Percentiles rank a stretch among this genome's conserved stretches.
phyloP scores from a whole-genome alignment of 306 rosid species.

The Gleditsia sinensis region DNA sequence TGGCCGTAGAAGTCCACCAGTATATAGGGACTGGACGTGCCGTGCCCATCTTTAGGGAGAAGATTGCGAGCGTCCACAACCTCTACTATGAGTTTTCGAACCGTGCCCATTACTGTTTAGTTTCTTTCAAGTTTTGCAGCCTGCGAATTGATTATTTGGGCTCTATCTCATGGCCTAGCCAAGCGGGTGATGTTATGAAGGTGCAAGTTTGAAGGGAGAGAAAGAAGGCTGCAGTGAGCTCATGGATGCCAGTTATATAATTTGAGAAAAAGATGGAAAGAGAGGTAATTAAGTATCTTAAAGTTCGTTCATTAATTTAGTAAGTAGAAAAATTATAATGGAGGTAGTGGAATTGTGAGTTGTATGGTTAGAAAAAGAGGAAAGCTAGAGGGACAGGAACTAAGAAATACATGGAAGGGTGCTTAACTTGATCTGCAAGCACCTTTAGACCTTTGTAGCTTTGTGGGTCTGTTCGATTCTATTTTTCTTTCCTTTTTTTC shows the following conservation, averaged over 20 bases:
- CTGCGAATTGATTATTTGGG: not conserved
- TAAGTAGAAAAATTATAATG: not conserved
- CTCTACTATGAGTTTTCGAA: slow-evolving; percentile 68
- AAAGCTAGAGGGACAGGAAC: slow-evolving; percentile 15
- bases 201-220: slow-evolving; percentile 7
- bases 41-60: slow-evolving; percentile 73
- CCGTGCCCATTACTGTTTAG: slow-evolving; percentile 34
- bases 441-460: slow-evolving; percentile 48
- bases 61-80: slow-evolving; percentile 85
- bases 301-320: not conserved
- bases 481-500: not conserved
- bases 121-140: not conserved
- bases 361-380: slow-evolving; percentile 22
- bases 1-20: slow-evolving; percentile 73
- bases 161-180: slow-evolving; percentile 4
- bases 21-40: slow-evolving; percentile 80
- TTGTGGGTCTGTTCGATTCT: slow-evolving; percentile 19
- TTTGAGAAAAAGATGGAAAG: not conserved
- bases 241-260: slow-evolving; percentile 20
- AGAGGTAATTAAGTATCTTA: not conserved
- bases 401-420: slow-evolving; percentile 31
- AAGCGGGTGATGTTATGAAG: not conserved
- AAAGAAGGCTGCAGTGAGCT: slow-evolving; percentile 23
- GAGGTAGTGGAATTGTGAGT: slow-evolving; percentile 36
- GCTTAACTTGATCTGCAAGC: slow-evolving; percentile 63